phyloP scores from a whole-genome alignment of 768 basidiomycete species.

The Basidioascus undulatus region DNA sequence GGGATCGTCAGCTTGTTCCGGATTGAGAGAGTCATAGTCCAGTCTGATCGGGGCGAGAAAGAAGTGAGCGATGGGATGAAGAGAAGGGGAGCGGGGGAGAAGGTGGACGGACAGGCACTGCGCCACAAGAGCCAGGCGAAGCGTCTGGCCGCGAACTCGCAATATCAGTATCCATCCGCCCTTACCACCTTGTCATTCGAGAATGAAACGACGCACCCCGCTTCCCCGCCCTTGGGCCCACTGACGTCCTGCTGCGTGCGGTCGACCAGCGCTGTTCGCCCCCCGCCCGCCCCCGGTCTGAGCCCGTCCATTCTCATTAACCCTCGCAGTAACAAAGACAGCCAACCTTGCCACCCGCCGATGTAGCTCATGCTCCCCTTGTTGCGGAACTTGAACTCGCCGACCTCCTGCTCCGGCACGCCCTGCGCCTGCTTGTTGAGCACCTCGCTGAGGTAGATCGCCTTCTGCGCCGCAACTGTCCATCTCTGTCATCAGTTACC shows the following conservation, averaged over 20 bases:
- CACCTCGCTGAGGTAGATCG: constrained; percentile 36
- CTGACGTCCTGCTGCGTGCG: constrained; percentile 20
- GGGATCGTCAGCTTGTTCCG: constrained; percentile 38
- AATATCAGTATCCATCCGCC: background rate
- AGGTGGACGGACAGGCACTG: background rate
- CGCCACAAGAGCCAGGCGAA: constrained; percentile 60
- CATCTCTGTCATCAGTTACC: background rate
- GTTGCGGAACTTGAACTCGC: constrained; percentile 43
- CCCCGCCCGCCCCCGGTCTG: too few relatives aligned
- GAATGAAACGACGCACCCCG: constrained; percentile 19
- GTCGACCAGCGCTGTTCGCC: too few relatives aligned
- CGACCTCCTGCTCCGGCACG: constrained; percentile 15
- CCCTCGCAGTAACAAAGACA: constrained; percentile 6
- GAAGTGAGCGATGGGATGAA: background rate
- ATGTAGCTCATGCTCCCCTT: constrained; percentile 57
- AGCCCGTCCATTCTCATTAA: too few relatives aligned
- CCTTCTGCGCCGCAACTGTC: constrained; percentile 65
- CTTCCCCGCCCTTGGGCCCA: constrained; percentile 29
- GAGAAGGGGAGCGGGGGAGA: background rate
- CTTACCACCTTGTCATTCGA: background rate
- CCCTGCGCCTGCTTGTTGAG: constrained; percentile 39
- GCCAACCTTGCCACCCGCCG: constrained; percentile 45
- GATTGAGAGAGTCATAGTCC: constrained; percentile 45
- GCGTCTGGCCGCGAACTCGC: constrained; percentile 16
- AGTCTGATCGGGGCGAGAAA: constrained; percentile 18